phyloP scores from a whole-genome alignment of 441 rosid genomes.

The Brassica balearica region DNA sequence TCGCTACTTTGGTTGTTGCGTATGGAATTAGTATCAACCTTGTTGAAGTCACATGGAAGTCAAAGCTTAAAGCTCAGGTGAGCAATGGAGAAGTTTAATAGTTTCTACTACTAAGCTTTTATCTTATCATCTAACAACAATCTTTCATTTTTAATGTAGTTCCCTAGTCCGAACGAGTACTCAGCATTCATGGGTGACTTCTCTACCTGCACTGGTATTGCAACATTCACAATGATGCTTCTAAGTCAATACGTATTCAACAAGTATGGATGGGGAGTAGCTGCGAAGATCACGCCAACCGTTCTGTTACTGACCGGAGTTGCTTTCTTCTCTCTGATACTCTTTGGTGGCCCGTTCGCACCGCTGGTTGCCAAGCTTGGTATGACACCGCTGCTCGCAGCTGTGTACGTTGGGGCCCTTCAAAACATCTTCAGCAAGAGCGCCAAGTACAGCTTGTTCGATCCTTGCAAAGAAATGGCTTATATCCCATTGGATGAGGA shows the following conservation, averaged over 20 bases:
- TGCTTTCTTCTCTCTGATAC: constrained; percentile 81
- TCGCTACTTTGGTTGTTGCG: constrained; percentile 92
- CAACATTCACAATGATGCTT: constrained; percentile 90
- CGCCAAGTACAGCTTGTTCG: constrained; percentile 93
- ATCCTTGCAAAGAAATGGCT: constrained; percentile 97
- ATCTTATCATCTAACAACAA: neutral
- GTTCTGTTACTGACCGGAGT: constrained; percentile 81
- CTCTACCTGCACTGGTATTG: constrained; percentile 89
- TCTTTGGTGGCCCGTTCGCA: constrained; percentile 71
- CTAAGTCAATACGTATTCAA: constrained; percentile 78
- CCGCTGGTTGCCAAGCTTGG: constrained; percentile 69
- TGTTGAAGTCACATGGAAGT: constrained; percentile 96
- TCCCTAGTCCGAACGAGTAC: constrained; percentile 92
- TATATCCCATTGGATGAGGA: constrained; percentile 92
- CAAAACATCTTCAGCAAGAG: constrained; percentile 99
- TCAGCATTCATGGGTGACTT: constrained; percentile 97
- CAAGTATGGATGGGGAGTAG: constrained; percentile 94
- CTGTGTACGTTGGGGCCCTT: constrained; percentile 89
- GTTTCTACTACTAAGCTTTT: neutral
- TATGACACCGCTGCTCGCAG: constrained; percentile 91
- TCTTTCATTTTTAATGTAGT: constrained; percentile 47
- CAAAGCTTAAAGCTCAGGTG: constrained; percentile 97
- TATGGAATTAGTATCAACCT: constrained; percentile 95
- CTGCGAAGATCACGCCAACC: constrained; percentile 86
- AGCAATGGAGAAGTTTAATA: constrained; percentile 15